Conservation (phyloP, 495 filamentous ascomycete species). For the Aspergillus avenaceus region DNA sequence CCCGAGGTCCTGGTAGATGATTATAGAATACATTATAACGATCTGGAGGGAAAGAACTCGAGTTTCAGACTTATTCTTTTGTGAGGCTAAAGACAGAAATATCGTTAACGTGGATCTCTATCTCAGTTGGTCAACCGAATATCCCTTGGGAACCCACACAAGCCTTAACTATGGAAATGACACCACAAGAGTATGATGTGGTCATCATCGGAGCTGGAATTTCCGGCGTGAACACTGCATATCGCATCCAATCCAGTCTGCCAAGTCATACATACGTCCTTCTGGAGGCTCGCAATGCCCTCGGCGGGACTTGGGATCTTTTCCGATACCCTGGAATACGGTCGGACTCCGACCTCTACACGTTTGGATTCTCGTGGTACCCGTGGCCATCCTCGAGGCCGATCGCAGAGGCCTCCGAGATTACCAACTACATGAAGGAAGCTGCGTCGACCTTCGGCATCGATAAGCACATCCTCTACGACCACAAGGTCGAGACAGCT, state of each 20-base stretch:
- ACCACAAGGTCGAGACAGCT: conserved; percentile 45
- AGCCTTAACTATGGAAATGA: too few relatives aligned
- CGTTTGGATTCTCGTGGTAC: conserved; percentile 57
- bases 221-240: conserved; percentile 61
- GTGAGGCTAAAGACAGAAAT: too few relatives aligned
- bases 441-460: conserved; percentile 50
- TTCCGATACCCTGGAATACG: conserved; percentile 60
- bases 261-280: conserved; percentile 49
- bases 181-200: conserved; percentile 52
- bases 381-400: conserved; percentile 50
- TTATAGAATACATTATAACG: too few relatives aligned
- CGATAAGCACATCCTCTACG: conserved; percentile 49
- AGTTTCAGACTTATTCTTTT: too few relatives aligned
- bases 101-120: too few relatives aligned
- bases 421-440: conserved; percentile 55
- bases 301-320: conserved; percentile 62
- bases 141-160: too few relatives aligned
- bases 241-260: conserved; percentile 52
- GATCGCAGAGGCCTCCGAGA: conserved; percentile 50
- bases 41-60: too few relatives aligned
- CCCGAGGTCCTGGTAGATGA: too few relatives aligned
- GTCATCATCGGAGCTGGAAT: conserved; percentile 62
- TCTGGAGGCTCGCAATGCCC: conserved; percentile 47
- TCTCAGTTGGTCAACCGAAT: too few relatives aligned
- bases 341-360: conserved; percentile 53